phyloP scores from a whole-genome alignment of 2,329 filamentous ascomycete species.

The Hypoxylon sp. region DNA sequence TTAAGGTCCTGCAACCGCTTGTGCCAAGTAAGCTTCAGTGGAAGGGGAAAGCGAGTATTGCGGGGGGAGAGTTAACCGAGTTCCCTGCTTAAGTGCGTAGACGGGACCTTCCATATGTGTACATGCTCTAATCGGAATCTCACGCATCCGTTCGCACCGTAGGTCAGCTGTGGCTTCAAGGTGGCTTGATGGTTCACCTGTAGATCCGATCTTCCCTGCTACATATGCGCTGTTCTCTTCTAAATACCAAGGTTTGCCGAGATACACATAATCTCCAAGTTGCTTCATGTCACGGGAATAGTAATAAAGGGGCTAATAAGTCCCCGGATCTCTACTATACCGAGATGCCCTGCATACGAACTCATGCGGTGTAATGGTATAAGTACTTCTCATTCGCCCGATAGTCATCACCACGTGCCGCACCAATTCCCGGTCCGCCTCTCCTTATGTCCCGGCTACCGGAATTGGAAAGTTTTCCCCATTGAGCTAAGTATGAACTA shows the following conservation, averaged over 20 bases:
- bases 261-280: too few species aligned
- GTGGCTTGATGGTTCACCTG: not conserved
- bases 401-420: not conserved
- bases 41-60: constrained; percentile 54
- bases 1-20: constrained; percentile 61
- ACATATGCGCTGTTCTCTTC: too few species aligned
- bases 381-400: not conserved
- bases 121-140: not conserved
- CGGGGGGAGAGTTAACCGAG: constrained; percentile 41
- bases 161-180: not conserved
- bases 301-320: not conserved
- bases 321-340: constrained; percentile 23
- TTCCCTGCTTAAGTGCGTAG: constrained; percentile 35
- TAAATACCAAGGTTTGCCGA: too few species aligned
- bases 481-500: not conserved
- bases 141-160: not conserved
- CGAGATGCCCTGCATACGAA: constrained; percentile 25
- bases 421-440: not conserved
- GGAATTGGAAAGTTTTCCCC: not conserved
- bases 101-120: not conserved
- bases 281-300: not conserved
- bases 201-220: not conserved
- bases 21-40: constrained; percentile 60
- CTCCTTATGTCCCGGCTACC: not conserved
- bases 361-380: constrained; percentile 7